A percentile compares a stretch with the other conserved stretches of the same genome.
Conservation (phyloP, 2,329 filamentous ascomycete species). For the Diatrype stigma region DNA sequence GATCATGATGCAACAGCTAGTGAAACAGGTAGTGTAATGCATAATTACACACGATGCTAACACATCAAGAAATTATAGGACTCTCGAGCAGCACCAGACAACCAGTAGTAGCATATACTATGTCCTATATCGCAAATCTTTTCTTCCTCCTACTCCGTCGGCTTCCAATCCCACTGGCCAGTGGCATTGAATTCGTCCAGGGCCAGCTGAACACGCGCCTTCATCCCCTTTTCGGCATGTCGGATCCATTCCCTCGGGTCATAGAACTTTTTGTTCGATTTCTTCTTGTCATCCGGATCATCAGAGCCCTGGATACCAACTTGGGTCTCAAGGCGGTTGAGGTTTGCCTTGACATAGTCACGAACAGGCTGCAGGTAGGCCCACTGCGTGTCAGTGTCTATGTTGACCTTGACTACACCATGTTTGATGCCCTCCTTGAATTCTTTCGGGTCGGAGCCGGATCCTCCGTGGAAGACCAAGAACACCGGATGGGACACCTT, state of each 20-base stretch:
- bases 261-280: too few species aligned
- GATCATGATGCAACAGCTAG: too few species aligned
- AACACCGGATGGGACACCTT: slow-evolving; percentile 88
- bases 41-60: too few species aligned
- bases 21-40: too few species aligned
- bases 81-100: too few species aligned
- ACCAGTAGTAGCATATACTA: too few species aligned
- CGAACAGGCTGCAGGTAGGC: slow-evolving; percentile 90
- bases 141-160: too few species aligned
- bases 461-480: slow-evolving; percentile 99
- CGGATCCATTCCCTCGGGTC: slow-evolving; percentile 91
- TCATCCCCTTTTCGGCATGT: slow-evolving; percentile 97
- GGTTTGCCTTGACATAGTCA: slow-evolving; percentile 91
- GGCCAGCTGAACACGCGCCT: slow-evolving; percentile 70
- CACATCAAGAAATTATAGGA: too few species aligned
- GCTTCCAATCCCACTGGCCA: slow-evolving; percentile 54
- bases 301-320: slow-evolving; percentile 82
- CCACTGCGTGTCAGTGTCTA: slow-evolving; percentile 97
- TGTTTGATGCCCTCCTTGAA: slow-evolving; percentile 83
- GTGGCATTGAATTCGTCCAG: slow-evolving; percentile 90
- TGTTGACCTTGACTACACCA: slow-evolving; percentile 99
- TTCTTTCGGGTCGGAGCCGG: slow-evolving; percentile 85
- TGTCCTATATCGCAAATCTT: too few species aligned
- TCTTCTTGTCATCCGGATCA: slow-evolving; percentile 98
- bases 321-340: slow-evolving; percentile 82